A percentile compares a stretch with the other conserved stretches of the same genome.
These are phyloP conservation scores for Artemisia tridentata DNA, from an alignment of 129 eudicot species.

Conservation along the genomic window DNA sequence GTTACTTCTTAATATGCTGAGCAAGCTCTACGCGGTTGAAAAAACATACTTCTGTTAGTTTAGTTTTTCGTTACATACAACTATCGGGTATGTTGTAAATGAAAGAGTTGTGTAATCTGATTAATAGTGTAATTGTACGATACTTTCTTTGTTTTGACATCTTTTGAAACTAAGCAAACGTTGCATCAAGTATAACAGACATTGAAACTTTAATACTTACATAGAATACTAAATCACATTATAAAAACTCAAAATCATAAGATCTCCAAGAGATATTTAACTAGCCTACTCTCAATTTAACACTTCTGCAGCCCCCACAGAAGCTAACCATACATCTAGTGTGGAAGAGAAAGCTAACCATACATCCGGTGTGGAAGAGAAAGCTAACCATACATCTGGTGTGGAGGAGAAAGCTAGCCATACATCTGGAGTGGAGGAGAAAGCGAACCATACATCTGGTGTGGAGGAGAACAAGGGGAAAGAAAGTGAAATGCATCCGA, in stretches of 20 bases:
- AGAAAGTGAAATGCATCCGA: slow-evolving; percentile 43
- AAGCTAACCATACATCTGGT: slow-evolving; percentile 34
- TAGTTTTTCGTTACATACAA: slow-evolving; percentile 7
- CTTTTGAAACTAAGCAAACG: slow-evolving; percentile 11
- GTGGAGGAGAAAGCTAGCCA: slow-evolving; percentile 28
- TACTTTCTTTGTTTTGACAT: neutral
- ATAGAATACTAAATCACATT: neutral
- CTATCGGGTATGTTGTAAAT: neutral
- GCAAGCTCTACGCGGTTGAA: neutral
- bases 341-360: slow-evolving; percentile 28
- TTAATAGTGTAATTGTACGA: neutral
- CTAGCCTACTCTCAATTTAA: slow-evolving; percentile 24
- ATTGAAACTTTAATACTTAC: neutral
- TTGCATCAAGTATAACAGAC: neutral
- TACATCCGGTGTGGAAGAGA: slow-evolving; percentile 43
- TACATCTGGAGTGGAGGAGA: slow-evolving; percentile 43
- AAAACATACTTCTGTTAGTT: neutral
- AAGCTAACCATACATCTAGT: slow-evolving; percentile 43
- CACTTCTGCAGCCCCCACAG: slow-evolving; percentile 34
- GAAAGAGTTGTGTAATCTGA: neutral
- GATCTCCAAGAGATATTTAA: slow-evolving; percentile 23
- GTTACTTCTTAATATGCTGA: slow-evolving; percentile 17
- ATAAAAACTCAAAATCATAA: slow-evolving; percentile 26
- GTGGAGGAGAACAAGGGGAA: slow-evolving; percentile 38
- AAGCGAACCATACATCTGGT: slow-evolving; percentile 42